Base-by-base conservation (phyloP, 148 eudicot species). In the Silene conica region DNA sequence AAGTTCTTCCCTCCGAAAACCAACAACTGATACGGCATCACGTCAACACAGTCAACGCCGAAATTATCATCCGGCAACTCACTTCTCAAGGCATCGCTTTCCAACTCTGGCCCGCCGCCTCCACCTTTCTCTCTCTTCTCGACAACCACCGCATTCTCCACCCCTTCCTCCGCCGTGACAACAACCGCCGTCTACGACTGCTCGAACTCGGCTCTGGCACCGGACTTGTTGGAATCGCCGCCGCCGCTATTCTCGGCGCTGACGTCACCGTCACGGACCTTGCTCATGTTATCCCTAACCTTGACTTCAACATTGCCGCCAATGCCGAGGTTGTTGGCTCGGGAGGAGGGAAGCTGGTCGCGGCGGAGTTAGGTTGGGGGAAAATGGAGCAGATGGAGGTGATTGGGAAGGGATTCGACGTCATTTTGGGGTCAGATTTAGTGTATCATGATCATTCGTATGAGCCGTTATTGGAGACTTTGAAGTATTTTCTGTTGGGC, bases 181-280 rank as follows among this genome's bases (percentile, higher is more conserved):
- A 43, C 0, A 8, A 52, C 73, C 73, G 71, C 76, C 86, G 83
- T 67, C 80, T 86, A 63, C 87, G 92, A 38, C 48, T 92, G 55
- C 86, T 92, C n/a, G 96, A 92, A 80, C 85, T 92, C 38, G 96
- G 96, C 0, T 88, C 97, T 3, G 96, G 96, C 52, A 92, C 97
- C 18, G 96, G 97, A 3, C 77, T 88, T 19, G 91, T 90, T 7
- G 96, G 97, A 0, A 92, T 92, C 18, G 80, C 90, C 1, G 93
- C 97, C 0, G 92, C 93, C 7, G 89, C 91, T 8, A 43, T 82
- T 6, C 90, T 92, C 52, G 84, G 87, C 2, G 97, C 90, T 38
- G 78, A 81, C 41, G 96, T 92, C 67, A 92, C 93, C 3, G 74
- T 88, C 74, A 90, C 97, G 0, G 97, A 90, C 76, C 89, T 92